Evolutionary conservation across 495 filamentous ascomycete species (phyloP).

Genomic region (Pyronema omphalodes): DNA sequence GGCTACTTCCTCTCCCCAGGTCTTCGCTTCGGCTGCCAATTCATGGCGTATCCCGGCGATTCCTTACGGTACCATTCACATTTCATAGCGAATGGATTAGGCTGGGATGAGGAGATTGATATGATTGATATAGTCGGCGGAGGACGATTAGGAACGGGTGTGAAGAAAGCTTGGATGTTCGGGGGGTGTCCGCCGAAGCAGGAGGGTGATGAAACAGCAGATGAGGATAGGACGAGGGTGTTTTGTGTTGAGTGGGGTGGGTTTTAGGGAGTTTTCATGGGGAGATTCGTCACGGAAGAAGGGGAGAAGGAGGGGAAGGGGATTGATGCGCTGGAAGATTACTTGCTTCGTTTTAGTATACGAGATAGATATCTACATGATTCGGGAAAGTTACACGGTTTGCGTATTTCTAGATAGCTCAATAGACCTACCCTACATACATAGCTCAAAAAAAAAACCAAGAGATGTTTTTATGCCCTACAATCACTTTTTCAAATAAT

Average conservation of each 20-base stretch:
- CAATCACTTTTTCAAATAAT: no score
- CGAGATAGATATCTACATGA: no score
- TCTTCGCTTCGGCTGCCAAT: constrained; percentile 84
- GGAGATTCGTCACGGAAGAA: neutral
- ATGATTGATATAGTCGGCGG: constrained; percentile 69
- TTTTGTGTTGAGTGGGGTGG: constrained; percentile 75
- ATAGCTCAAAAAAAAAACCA: no score
- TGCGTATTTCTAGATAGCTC: no score
- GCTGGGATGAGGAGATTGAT: constrained; percentile 72
- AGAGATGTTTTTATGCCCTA: no score
- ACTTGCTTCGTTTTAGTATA: no score
- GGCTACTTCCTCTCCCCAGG: constrained; percentile 83
- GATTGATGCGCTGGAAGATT: no score
- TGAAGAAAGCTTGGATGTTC: constrained; percentile 87
- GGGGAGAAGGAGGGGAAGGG: no score
- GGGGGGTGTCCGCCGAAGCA: constrained; percentile 34
- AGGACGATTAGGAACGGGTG: constrained; percentile 74
- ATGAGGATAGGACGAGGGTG: constrained; percentile 33
- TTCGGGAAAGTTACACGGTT: no score
- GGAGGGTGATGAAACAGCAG: constrained; percentile 7
- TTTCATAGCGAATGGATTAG: constrained; percentile 58
- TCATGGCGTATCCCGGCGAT: constrained; percentile 86
- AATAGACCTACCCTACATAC: no score
- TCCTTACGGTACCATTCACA: constrained; percentile 87
- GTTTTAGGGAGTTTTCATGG: constrained; percentile 36